Evolutionary conservation across 495 filamentous ascomycete genomes (phyloP), one percentile per base, ranked within the genome.

Genomic region (Lasiosphaeria miniovina): DNA sequence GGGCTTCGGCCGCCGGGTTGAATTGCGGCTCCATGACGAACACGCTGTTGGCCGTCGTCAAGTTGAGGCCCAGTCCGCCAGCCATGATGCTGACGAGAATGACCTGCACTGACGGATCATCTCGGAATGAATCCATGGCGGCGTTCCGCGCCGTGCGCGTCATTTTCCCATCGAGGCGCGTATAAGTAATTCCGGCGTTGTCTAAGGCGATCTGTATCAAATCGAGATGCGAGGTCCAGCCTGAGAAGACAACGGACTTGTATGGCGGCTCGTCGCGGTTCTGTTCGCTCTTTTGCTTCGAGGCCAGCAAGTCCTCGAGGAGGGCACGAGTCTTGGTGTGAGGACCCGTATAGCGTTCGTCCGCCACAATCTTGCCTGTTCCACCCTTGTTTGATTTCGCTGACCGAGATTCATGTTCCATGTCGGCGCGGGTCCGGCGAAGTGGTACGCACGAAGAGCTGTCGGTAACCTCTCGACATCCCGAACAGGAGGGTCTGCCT

Each of bases 11-110:
- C 5, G 91, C 93, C 2, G 94, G 94, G 70, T 98, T 98, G 71
- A 91, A 98, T 64, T 97, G 91, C 3, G 94, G 94, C 72, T 98
- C 94, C 94, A 98, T 97, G 49, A 98, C 88, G 66, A 91, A 98
- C 11, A 93, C 94, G 41, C 84, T 86, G 67, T 86, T 93, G 31
- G 86, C 94, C 3, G 87, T 77, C 0, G 91, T 96, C 31, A 98
- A 79, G 66, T 98, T 98, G 36, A 98, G 84, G 38, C 93, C 94
- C 17, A 96, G 81, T 36, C 94, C 94, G 57, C 93, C 94, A 1
- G 94, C 94, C 61, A 84, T 90, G 72, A 98, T 93, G 35, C 93
- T 96, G 52, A 96, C 88, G 10, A 98, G 81, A 49, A 98, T 89
- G 56, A 96, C 85, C 14, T 85, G 86, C 34, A 95, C 82, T 4